Conservation (phyloP, 2,329 filamentous ascomycete genomes). For the Davidsoniella eucalypti region DNA sequence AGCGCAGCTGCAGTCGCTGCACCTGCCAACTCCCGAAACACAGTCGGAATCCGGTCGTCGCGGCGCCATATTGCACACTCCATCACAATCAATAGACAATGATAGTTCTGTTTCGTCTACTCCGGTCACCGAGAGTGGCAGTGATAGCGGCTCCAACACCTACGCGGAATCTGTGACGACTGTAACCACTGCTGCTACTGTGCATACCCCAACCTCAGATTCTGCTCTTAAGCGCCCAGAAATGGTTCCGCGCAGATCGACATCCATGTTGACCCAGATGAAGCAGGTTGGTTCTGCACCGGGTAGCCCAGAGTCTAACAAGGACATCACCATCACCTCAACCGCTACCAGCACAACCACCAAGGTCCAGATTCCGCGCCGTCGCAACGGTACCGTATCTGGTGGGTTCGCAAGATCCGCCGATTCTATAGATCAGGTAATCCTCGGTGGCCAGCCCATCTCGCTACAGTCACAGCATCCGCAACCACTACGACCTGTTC, state of each 20-base stretch:
- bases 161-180: constrained; percentile 8
- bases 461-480: constrained; percentile 7
- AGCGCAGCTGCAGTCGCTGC: neutral
- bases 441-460: constrained; percentile 4
- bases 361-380: constrained; percentile 5
- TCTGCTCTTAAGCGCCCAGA: constrained; percentile 1
- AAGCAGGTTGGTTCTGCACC: constrained; percentile 2
- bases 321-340: constrained; percentile 5
- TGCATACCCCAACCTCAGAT: neutral
- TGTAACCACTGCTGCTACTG: constrained; percentile 1
- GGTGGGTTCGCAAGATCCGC: neutral
- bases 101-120: constrained; percentile 4
- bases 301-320: neutral
- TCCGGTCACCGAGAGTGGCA: constrained; percentile 5
- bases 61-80: constrained; percentile 5
- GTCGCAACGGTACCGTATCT: constrained; percentile 7
- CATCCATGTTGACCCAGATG: constrained; percentile 9
- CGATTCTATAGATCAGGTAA: constrained; percentile 9
- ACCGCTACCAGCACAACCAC: constrained; percentile 7
- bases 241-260: constrained; percentile 10
- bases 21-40: constrained; percentile 4
- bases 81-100: constrained; percentile 2
- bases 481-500: constrained; percentile 6
- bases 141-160: constrained; percentile 5
- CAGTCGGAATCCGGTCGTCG: constrained; percentile 5